These are phyloP conservation scores for Botrytis medusae DNA, from an alignment of 2,329 filamentous ascomycete genomes.

Conservation along the genomic window DNA sequence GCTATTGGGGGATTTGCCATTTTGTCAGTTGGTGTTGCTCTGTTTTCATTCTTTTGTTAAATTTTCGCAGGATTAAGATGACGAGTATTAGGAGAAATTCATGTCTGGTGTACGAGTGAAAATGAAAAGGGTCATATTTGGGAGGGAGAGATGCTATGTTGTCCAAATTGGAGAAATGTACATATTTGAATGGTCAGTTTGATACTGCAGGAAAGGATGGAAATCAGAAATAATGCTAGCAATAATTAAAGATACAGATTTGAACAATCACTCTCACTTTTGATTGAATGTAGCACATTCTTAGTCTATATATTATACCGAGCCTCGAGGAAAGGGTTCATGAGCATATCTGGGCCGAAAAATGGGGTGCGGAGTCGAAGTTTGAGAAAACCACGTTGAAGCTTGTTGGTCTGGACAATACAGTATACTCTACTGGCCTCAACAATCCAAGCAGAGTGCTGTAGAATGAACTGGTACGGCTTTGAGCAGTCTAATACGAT, in stretches of 20 bases:
- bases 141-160: neutral
- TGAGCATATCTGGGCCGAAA: neutral
- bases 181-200: neutral
- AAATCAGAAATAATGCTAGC: neutral
- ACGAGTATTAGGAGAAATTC: neutral
- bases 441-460: accelerated
- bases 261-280: accelerated
- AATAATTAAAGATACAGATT: neutral
- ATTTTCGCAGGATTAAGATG: too few species aligned
- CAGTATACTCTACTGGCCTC: accelerated
- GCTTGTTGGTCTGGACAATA: neutral
- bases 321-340: neutral
- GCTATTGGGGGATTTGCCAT: neutral
- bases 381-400: neutral
- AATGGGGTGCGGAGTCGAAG: neutral
- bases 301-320: neutral
- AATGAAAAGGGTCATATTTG: accelerated
- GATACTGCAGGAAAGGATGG: neutral
- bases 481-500: neutral
- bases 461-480: neutral
- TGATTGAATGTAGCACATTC: neutral
- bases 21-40: neutral
- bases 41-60: neutral
- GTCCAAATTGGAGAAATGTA: neutral
- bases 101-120: neutral